Conservation (phyloP, 495 filamentous ascomycete genomes). For the Glarea lozoyensis region DNA sequence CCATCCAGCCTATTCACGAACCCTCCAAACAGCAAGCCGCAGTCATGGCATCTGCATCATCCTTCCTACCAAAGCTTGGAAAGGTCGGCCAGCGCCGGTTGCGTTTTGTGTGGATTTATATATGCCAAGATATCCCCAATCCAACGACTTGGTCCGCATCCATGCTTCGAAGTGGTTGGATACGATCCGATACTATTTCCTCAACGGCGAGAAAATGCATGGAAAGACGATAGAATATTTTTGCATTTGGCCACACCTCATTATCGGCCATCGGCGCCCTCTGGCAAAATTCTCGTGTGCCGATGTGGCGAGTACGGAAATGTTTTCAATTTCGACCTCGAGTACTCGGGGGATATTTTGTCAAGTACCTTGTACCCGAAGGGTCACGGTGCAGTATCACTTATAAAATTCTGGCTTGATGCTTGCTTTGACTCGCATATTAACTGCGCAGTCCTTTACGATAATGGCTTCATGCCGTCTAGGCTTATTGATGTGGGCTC, state of each 20-base stretch:
- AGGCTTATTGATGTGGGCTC: constrained; percentile 8
- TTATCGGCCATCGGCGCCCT: no score
- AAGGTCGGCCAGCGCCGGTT: neutral
- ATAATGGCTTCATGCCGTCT: constrained; percentile 4
- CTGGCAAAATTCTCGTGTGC: neutral
- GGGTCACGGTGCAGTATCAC: neutral
- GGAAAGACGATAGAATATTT: no score
- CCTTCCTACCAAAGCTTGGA: neutral
- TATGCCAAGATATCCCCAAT: neutral
- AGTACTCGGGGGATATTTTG: neutral
- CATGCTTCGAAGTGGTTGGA: neutral
- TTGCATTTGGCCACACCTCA: no score
- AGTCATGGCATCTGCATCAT: neutral
- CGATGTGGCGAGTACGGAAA: neutral
- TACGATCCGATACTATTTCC: neutral
- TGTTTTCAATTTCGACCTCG: neutral
- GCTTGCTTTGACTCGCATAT: neutral
- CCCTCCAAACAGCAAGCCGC: neutral
- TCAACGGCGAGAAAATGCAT: no score
- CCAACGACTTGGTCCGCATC: neutral
- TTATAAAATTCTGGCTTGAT: constrained; percentile 1
- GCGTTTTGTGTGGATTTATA: neutral
- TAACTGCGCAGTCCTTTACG: constrained; percentile 2
- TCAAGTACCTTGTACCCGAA: neutral
- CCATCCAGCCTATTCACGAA: neutral